Conservation (phyloP, 2,329 filamentous ascomycete species). For the Pseudogymnoascus sp. region DNA sequence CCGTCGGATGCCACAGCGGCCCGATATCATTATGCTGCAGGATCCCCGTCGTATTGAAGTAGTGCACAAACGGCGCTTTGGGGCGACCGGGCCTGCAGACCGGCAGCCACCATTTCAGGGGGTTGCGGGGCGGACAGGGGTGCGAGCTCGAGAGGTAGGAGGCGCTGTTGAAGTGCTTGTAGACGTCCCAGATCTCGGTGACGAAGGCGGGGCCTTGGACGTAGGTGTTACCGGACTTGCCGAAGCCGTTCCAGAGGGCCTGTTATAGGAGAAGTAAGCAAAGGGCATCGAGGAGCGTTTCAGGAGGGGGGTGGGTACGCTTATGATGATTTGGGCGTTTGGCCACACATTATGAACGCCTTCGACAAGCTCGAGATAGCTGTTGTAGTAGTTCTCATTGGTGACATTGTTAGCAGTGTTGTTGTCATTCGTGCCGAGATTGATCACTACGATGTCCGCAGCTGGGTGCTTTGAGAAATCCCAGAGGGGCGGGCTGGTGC, state of each 20-base stretch:
- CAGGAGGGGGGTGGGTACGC: constrained; percentile 25
- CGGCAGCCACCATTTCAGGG: constrained; percentile 26
- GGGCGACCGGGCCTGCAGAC: constrained; percentile 27
- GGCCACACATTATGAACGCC: constrained; percentile 40
- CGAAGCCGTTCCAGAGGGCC: constrained; percentile 48
- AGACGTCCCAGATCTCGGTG: constrained; percentile 42
- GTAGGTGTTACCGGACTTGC: constrained; percentile 41
- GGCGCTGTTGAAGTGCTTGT: constrained; percentile 43
- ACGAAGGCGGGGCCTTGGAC: constrained; percentile 38
- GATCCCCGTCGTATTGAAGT: constrained; percentile 53
- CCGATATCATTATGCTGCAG: constrained; percentile 54
- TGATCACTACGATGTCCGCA: constrained; percentile 39
- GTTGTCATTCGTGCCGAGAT: constrained; percentile 40
- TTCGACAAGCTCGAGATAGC: constrained; percentile 37
- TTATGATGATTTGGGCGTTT: constrained; percentile 36
- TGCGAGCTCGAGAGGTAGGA: constrained; percentile 28
- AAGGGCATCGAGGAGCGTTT: constrained; percentile 8
- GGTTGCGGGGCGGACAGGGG: constrained; percentile 18
- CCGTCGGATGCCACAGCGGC: constrained; percentile 50
- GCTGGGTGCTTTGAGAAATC: constrained; percentile 35
- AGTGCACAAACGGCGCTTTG: constrained; percentile 42
- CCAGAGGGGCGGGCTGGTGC: constrained; percentile 37
- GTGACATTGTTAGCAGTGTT: constrained; percentile 35
- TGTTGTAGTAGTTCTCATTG: constrained; percentile 32
- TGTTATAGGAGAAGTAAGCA: constrained; percentile 19